phyloP scores from a whole-genome alignment of 1,284 basidiomycete species.

The Ceratobasidium sp. region DNA sequence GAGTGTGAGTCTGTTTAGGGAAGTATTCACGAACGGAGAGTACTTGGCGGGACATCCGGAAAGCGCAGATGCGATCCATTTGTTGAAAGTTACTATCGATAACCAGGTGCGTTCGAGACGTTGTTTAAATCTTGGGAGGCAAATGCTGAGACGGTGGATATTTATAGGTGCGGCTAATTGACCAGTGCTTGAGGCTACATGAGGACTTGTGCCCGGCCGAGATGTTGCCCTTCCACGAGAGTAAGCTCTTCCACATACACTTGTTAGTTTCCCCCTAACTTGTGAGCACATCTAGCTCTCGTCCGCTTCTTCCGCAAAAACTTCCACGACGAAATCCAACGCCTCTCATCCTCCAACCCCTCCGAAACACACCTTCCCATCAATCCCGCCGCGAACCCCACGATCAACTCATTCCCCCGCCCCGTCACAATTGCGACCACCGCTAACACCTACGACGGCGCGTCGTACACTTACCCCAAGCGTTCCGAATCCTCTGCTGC shows the following conservation, averaged over 20 bases:
- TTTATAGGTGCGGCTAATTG: constrained; percentile 79
- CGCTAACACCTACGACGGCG: constrained; percentile 27
- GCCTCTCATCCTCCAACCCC: constrained; percentile 64
- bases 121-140: neutral
- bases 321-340: constrained; percentile 87
- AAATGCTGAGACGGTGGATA: neutral
- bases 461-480: constrained; percentile 14
- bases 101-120: constrained; percentile 74
- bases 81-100: constrained; percentile 80
- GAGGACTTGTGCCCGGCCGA: constrained; percentile 85
- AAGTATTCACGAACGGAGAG: constrained; percentile 79
- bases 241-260: neutral
- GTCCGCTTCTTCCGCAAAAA: constrained; percentile 91
- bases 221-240: constrained; percentile 92
- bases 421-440: constrained; percentile 20
- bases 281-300: constrained; percentile 61
- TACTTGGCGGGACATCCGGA: constrained; percentile 80
- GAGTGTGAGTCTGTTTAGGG: constrained; percentile 83
- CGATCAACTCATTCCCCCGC: constrained; percentile 37
- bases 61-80: constrained; percentile 76
- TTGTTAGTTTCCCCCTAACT: neutral
- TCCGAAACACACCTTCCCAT: constrained; percentile 38
- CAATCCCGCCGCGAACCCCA: neutral
- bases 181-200: constrained; percentile 87
- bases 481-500: constrained; percentile 41